Base-by-base conservation (phyloP, 1,139 yeast genomes). In the Candida tetrigidarum region DNA sequence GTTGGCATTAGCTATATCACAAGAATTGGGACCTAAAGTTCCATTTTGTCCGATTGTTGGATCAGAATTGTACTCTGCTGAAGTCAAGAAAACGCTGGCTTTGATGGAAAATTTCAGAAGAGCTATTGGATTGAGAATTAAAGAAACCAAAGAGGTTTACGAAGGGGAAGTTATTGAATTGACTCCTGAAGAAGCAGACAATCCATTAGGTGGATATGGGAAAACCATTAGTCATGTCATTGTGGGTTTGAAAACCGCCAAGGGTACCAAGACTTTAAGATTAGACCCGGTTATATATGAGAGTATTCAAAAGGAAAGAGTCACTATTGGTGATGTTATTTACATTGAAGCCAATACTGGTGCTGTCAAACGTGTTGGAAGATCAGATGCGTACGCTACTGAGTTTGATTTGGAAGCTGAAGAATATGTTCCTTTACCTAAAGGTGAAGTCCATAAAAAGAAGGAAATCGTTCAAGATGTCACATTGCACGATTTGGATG, bases 21-120 rank as follows among this genome's bases (percentile, higher is more conserved):
- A 93, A 64, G 99, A 93, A 64, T 76, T 93, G 56, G 99, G 99
- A 1, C 97, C 99, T 37, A 93, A 93, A 61, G 99, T 93, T 44
- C 99, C 99, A 39, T 93, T 93, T 63, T 92, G 97, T 63, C 99
- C 99, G 5, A 86, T 93, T 59, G 99, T 95, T 26, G 99, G 99
- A 20, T 83, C 92, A 45, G 99, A 93, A 66, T 74, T 93, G 53
- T 93, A 85, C 64, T 87, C 96, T n/a, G 96, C 96, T 4, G 99
- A 93, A 66, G 97, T 95, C 44, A 93, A 93, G 68, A 95, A 95
- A 71, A 95, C 99, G 0, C 97, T 95, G 59, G 93, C 96, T 0
- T 73, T 93, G 56, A 93, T 93, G 99, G 99, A 93, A 65, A 92
- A 93, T 65, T 93, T 95, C 67, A 82, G 99, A 71, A 81, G 96